Percentiles rank a stretch among this genome's conserved stretches.
phyloP scores from a whole-genome alignment of 805 yeast species.

The Yarrowia porcina region DNA sequence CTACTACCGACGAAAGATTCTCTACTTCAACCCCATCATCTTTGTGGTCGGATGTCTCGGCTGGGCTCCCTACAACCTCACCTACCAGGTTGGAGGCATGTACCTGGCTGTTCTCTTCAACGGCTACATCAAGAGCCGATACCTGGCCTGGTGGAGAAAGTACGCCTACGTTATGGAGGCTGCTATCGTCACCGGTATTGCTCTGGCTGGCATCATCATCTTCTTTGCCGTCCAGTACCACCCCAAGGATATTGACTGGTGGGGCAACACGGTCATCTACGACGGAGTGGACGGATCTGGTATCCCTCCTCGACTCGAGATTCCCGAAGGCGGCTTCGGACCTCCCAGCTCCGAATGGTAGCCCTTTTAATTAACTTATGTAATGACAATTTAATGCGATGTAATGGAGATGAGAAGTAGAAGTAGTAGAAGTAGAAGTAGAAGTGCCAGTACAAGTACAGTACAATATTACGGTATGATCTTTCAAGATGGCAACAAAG shows the following conservation, averaged over 20 bases:
- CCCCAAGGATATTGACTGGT: slow-evolving; percentile 16
- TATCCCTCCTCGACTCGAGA: neutral
- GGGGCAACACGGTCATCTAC: neutral
- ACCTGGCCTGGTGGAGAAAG: slow-evolving; percentile 20
- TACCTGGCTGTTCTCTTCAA: slow-evolving; percentile 7
- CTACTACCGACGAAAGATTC: slow-evolving; percentile 12
- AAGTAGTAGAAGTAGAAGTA: too few species aligned
- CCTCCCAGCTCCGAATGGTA: slow-evolving; percentile 21
- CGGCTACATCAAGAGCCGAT: slow-evolving; percentile 18
- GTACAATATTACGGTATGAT: too few species aligned
- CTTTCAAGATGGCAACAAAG: too few species aligned
- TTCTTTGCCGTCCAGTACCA: slow-evolving; percentile 13
- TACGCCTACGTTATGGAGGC: slow-evolving; percentile 22
- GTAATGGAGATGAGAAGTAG: too few species aligned
- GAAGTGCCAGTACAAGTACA: too few species aligned
- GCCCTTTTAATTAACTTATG: neutral
- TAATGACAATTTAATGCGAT: neutral
- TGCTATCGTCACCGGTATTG: slow-evolving; percentile 19
- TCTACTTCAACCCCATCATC: slow-evolving; percentile 22
- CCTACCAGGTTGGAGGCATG: slow-evolving; percentile 20
- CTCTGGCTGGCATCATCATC: slow-evolving; percentile 14
- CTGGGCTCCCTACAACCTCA: slow-evolving; percentile 23
- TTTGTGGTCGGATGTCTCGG: slow-evolving; percentile 11
- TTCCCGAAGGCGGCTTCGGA: slow-evolving; percentile 8
- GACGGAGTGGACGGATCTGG: neutral